Evolutionary conservation across 257 asterid genomes (phyloP), one percentile per base, ranked within the genome.

Genomic region (Craterostigma plantagineum): DNA sequence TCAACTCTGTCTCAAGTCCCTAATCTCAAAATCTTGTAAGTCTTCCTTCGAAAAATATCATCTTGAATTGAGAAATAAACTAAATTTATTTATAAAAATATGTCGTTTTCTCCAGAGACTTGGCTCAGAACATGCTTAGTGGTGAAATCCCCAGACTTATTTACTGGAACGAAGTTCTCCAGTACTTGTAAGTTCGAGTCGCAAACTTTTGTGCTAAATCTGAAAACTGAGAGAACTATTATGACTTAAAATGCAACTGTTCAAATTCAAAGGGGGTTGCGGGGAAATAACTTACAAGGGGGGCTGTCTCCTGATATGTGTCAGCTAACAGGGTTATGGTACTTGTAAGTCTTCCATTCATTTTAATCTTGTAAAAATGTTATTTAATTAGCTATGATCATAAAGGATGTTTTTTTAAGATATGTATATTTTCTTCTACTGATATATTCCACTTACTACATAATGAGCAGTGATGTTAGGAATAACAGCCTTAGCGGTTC

Each of bases 1-100:
- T 90, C 99, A 0, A 90, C 99, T 4, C 68, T 90, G 46, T 90
- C 99, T 41, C 99, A 90, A 70, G 80, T 90, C 58, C 99, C 99
- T 0, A 79, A 90, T 66, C 60, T 90, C 64, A 83, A 90, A 60
- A 43, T 73, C 46, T 63, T 90, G 99, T 90, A 58, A 83, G 99
- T 75, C 9, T 18, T 50, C 14, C 10, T 7, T 34, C 8, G 23
- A 18, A 23, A 23, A 23, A 23, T 23, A 6, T 23, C 30, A 23
- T 23, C 30, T 23, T 23, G 30, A 23, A 23, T 2, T 2, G 30
- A 23, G 30, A 23, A 23, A 6, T 23, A n/a, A 2, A 23, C 2
- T 23, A 23, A 23, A 2, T 23, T 23, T 23, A 23, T 23, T 23
- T 2, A n/a, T n/a, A n/a, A n/a, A n/a, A n/a, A n/a, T n/a, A n/a